phyloP scores from a whole-genome alignment of 768 basidiomycete genomes.

The Pleurotus tuber-regium region DNA sequence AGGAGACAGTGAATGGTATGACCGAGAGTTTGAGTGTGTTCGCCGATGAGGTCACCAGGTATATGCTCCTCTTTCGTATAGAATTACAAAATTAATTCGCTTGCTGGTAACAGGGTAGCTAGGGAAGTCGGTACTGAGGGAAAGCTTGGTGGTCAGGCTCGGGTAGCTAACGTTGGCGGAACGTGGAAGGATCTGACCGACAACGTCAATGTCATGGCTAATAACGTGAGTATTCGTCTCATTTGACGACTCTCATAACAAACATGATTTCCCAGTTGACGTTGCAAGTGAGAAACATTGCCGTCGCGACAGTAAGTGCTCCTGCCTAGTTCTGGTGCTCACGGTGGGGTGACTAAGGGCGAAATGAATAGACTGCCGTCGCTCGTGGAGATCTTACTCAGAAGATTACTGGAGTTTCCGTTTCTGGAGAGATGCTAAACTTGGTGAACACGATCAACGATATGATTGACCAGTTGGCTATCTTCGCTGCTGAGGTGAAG shows the following conservation, averaged over 20 bases:
- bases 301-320: conserved; percentile 77
- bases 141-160: conserved; percentile 89
- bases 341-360: conserved; percentile 2
- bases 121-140: conserved; percentile 98
- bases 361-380: conserved; percentile 81
- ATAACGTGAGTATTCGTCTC: conserved; percentile 56
- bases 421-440: conserved; percentile 94
- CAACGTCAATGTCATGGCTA: conserved; percentile 95
- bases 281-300: conserved; percentile 90
- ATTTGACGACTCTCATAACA: not conserved
- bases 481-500: conserved; percentile 68
- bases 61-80: not conserved
- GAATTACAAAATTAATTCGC: not conserved
- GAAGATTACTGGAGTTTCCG: conserved; percentile 90
- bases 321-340: not conserved
- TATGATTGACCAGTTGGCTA: conserved; percentile 60
- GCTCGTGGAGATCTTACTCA: conserved; percentile 91
- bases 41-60: conserved; percentile 65
- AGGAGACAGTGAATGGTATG: conserved; percentile 95
- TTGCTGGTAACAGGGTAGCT: conserved; percentile 59
- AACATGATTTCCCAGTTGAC: conserved; percentile 57
- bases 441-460: conserved; percentile 98
- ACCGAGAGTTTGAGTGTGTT: conserved; percentile 84
- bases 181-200: conserved; percentile 98
- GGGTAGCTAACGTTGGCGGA: conserved; percentile 91